Evolutionary conservation across 805 yeast genomes (phyloP).

Genomic region (Cyberlindnera lachancei): DNA sequence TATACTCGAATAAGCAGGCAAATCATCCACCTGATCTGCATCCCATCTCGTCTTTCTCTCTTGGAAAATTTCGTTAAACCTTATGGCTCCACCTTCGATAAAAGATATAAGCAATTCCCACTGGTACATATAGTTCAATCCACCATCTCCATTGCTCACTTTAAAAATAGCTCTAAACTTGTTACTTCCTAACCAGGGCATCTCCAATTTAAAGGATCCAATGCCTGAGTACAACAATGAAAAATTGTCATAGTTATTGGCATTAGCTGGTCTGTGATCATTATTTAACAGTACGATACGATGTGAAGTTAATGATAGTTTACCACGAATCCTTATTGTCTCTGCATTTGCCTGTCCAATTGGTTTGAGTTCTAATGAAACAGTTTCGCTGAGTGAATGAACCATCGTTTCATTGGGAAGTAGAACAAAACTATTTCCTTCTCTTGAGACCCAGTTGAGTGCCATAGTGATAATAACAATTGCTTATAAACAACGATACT

Average conservation of each 20-base stretch:
- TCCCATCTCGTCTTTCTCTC: conserved; percentile 28
- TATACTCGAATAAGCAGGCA: conserved; percentile 42
- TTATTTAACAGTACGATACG: conserved; percentile 30
- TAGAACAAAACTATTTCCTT: conserved; percentile 12
- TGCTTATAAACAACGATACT: too few species aligned
- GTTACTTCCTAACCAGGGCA: conserved; percentile 51
- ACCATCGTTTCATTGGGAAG: conserved; percentile 20
- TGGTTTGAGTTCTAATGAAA: conserved; percentile 11
- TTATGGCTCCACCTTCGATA: conserved; percentile 41
- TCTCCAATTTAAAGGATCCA: conserved; percentile 30
- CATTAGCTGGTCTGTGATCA: background rate
- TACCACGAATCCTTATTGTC: conserved; percentile 25
- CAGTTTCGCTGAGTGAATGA: conserved; percentile 12
- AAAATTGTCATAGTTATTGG: conserved; percentile 25
- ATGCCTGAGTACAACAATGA: conserved; percentile 28
- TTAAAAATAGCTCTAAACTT: conserved; percentile 38
- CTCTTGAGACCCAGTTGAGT: conserved; percentile 24
- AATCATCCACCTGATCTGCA: conserved; percentile 35
- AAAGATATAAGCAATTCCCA: conserved; percentile 33
- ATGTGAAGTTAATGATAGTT: conserved; percentile 33
- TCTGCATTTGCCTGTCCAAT: conserved; percentile 19
- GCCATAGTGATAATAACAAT: too few species aligned
- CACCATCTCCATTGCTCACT: conserved; percentile 25
- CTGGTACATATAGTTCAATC: conserved; percentile 29
- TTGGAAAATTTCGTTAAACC: conserved; percentile 31